Conservation (phyloP, 805 yeast species). For the Candida hispaniensis region DNA sequence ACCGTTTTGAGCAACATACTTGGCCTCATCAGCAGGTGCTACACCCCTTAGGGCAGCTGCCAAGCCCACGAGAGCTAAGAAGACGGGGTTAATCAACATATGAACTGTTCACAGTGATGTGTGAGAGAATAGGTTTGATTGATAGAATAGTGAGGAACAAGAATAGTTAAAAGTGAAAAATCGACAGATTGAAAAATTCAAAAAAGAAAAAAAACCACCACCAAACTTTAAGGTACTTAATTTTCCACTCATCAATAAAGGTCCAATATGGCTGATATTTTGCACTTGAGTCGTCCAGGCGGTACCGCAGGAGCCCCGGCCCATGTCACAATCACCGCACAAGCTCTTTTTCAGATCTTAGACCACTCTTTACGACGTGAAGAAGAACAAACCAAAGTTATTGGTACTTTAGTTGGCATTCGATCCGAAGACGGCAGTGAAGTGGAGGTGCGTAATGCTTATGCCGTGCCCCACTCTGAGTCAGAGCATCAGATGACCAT, state of each 20-base stretch:
- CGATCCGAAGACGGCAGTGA: constrained; percentile 76
- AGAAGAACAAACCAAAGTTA: constrained; percentile 47
- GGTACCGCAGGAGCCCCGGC: constrained; percentile 31
- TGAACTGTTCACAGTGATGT: too few species aligned
- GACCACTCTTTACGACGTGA: constrained; percentile 56
- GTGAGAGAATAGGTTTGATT: too few species aligned
- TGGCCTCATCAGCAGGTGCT: constrained; percentile 18
- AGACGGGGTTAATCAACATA: too few species aligned
- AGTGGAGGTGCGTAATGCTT: constrained; percentile 63
- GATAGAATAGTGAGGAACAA: too few species aligned
- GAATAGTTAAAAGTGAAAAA: too few species aligned
- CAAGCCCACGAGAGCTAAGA: too few species aligned
- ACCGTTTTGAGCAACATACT: constrained; percentile 39
- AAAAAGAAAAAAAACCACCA: too few species aligned
- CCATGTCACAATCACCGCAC: constrained; percentile 48
- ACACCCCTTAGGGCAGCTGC: constrained; percentile 14
- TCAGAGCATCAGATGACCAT: constrained; percentile 65
- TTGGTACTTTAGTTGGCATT: constrained; percentile 73
- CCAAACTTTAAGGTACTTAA: too few species aligned
- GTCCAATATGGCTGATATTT: constrained; percentile 15
- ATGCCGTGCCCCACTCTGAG: constrained; percentile 71
- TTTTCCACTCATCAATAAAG: too few species aligned
- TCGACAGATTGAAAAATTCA: too few species aligned
- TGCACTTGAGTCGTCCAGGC: constrained; percentile 12
- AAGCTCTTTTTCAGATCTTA: constrained; percentile 65